Percentiles rank a stretch among this genome's conserved stretches.
phyloP scores from a whole-genome alignment of 1,139 yeast species.

The Geotrichum candidum region DNA sequence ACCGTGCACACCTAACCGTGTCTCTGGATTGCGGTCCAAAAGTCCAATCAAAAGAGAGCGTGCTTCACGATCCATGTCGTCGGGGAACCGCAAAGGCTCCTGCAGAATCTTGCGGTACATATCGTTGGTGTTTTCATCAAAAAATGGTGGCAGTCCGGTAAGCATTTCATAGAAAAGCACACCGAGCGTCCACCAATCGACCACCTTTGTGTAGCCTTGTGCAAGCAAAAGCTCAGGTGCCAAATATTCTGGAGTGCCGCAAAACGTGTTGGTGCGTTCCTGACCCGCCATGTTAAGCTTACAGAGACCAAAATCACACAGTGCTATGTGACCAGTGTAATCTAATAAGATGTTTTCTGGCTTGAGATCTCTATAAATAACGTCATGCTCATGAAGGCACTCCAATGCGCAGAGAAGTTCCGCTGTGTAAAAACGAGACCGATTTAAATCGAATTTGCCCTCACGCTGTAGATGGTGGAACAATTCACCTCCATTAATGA shows the following conservation, averaged over 20 bases:
- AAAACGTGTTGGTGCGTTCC: conserved; percentile 87
- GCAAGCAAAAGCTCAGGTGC: conserved; percentile 91
- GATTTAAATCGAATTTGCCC: conserved; percentile 80
- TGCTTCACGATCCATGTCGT: conserved; percentile 83
- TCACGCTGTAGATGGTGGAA: conserved; percentile 91
- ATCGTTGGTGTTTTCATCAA: conserved; percentile 86
- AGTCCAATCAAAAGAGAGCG: conserved; percentile 71
- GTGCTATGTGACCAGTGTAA: conserved; percentile 94
- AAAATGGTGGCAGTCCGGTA: conserved; percentile 93
- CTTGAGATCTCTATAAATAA: conserved; percentile 88
- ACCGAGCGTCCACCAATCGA: conserved; percentile 99
- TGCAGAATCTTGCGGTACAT: conserved; percentile 92
- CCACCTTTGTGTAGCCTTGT: conserved; percentile 91
- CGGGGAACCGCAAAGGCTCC: conserved; percentile 84
- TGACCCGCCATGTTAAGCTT: conserved; percentile 86
- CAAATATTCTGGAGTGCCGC: conserved; percentile 94
- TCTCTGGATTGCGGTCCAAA: conserved; percentile 76
- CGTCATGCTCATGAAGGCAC: conserved; percentile 81
- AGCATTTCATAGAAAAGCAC: conserved; percentile 91
- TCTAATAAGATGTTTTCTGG: conserved; percentile 92
- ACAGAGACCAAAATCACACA: conserved; percentile 95
- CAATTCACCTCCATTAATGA: conserved; percentile 94
- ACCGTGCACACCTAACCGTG: conserved; percentile 62
- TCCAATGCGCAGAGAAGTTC: conserved; percentile 90
- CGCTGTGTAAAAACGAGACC: conserved; percentile 90